Percentiles rank a stretch among this genome's conserved stretches.
phyloP scores from a whole-genome alignment of 352 stramenopile species.

The Pythium grandisporangium region DNA sequence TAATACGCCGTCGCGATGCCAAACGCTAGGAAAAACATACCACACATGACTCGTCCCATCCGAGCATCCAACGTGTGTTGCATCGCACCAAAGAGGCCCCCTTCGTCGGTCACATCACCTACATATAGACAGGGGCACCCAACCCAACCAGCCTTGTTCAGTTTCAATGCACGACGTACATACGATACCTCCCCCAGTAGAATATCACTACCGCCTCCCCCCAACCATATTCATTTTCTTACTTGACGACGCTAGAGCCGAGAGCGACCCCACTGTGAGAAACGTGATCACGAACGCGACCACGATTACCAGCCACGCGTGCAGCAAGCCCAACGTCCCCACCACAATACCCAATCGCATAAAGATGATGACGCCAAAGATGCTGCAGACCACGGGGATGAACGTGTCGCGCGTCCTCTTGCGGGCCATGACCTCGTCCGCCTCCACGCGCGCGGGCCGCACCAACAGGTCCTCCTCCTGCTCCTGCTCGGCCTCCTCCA shows the following conservation, averaged over 20 bases:
- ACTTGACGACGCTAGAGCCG: constrained; percentile 24
- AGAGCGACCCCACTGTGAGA: constrained; percentile 38
- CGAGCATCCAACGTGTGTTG: constrained; percentile 14
- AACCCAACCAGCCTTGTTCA: too few relatives aligned
- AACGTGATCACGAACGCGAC: constrained; percentile 29
- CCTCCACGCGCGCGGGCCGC: constrained; percentile 10
- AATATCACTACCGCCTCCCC: too few relatives aligned
- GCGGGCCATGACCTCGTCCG: constrained; percentile 10
- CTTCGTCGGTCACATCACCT: not conserved
- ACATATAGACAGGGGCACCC: too few relatives aligned
- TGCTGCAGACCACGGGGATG: constrained; percentile 34
- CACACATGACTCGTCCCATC: constrained; percentile 23
- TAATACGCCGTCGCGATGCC: constrained; percentile 29
- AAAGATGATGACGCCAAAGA: constrained; percentile 49
- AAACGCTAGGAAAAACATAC: constrained; percentile 30
- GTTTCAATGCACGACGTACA: too few relatives aligned
- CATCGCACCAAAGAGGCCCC: constrained; percentile 20
- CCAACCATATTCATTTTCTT: too few relatives aligned
- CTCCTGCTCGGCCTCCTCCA: not conserved
- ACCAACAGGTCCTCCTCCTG: constrained; percentile 2
- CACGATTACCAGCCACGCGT: constrained; percentile 15
- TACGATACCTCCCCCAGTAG: too few relatives aligned
- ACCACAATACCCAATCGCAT: constrained; percentile 36
- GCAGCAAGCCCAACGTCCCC: constrained; percentile 17
- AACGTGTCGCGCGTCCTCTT: constrained; percentile 18